Evolutionary conservation across 2,329 filamentous ascomycete genomes (phyloP).

Genomic region (Lojkania enalia): DNA sequence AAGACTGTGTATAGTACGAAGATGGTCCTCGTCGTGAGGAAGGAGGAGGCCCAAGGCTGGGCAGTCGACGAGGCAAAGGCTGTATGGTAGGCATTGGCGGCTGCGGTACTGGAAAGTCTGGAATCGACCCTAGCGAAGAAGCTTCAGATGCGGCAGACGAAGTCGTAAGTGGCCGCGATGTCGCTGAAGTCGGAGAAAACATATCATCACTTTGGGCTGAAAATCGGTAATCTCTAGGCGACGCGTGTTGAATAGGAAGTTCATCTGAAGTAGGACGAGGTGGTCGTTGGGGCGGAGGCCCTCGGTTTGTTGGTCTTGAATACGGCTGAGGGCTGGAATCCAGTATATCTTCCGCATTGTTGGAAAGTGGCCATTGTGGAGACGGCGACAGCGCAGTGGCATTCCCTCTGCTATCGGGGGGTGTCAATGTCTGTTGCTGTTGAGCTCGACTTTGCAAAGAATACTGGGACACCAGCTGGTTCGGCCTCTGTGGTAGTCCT

Average conservation of each 20-base stretch:
- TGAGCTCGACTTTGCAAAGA: conserved; percentile 18
- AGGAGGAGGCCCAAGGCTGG: conserved; percentile 53
- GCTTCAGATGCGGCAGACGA: conserved; percentile 44
- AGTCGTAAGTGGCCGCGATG: conserved; percentile 41
- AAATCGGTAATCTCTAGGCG: conserved; percentile 25
- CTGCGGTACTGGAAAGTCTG: conserved; percentile 47
- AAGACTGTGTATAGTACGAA: conserved; percentile 54
- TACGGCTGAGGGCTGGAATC: conserved; percentile 29
- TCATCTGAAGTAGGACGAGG: conserved; percentile 45
- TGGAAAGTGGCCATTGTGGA: conserved; percentile 53
- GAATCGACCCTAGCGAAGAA: conserved; percentile 47
- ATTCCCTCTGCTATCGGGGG: conserved; percentile 20
- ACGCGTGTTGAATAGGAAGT: conserved; percentile 31
- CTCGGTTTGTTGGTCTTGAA: conserved; percentile 32
- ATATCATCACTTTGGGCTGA: conserved; percentile 38
- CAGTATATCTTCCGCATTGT: conserved; percentile 31
- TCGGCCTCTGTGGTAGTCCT: conserved; percentile 41
- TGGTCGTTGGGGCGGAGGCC: conserved; percentile 48
- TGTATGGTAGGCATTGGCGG: conserved; percentile 40
- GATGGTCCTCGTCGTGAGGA: conserved; percentile 52
- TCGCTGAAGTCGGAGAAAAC: conserved; percentile 35
- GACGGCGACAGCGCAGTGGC: conserved; percentile 34
- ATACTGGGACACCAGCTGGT: conserved; percentile 36
- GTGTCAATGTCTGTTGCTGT: conserved; percentile 19
- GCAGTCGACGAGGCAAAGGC: conserved; percentile 41